These are phyloP conservation scores for Exophiala oligosperma DNA, from an alignment of 2,329 filamentous ascomycete species.

Conservation along the genomic window DNA sequence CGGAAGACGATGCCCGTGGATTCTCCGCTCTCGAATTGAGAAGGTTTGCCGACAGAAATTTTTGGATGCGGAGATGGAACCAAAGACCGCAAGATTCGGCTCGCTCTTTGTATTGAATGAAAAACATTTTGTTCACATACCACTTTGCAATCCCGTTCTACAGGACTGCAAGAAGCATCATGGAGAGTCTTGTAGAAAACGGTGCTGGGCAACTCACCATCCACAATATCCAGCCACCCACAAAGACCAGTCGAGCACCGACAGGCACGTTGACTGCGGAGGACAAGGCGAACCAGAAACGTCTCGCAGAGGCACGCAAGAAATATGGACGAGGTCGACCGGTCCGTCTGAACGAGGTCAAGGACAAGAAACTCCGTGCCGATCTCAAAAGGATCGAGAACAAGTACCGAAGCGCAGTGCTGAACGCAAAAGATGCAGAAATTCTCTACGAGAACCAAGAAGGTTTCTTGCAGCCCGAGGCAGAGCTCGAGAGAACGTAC, in stretches of 20 bases:
- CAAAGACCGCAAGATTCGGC: too few species aligned
- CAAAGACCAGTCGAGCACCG: slow-evolving; percentile 25
- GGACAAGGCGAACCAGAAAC: slow-evolving; percentile 41
- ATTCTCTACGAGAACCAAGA: slow-evolving; percentile 84
- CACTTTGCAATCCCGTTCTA: too few species aligned
- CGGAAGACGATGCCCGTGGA: too few species aligned
- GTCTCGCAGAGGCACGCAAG: slow-evolving; percentile 59
- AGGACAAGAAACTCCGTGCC: slow-evolving; percentile 84
- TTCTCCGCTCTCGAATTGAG: too few species aligned
- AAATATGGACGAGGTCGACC: slow-evolving; percentile 81
- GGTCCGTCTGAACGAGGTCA: slow-evolving; percentile 70
- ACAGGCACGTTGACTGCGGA: slow-evolving; percentile 28
- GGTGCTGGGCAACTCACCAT: slow-evolving; percentile 29
- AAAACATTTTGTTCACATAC: too few species aligned
- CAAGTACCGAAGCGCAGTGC: slow-evolving; percentile 76
- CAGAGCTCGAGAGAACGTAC: slow-evolving; percentile 86
- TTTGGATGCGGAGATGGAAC: too few species aligned
- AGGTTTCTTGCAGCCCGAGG: slow-evolving; percentile 86
- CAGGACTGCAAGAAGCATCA: not conserved
- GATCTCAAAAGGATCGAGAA: slow-evolving; percentile 76
- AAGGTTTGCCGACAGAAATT: too few species aligned
- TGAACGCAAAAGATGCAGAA: slow-evolving; percentile 92
- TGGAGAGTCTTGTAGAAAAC: slow-evolving; percentile 30
- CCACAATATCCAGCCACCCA: slow-evolving; percentile 27
- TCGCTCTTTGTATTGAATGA: too few species aligned